Percentiles rank a stretch among this genome's conserved stretches.
These are phyloP conservation scores for Cryphonectria nitschkei DNA, from an alignment of 2,329 filamentous ascomycete genomes.

Conservation along the genomic window DNA sequence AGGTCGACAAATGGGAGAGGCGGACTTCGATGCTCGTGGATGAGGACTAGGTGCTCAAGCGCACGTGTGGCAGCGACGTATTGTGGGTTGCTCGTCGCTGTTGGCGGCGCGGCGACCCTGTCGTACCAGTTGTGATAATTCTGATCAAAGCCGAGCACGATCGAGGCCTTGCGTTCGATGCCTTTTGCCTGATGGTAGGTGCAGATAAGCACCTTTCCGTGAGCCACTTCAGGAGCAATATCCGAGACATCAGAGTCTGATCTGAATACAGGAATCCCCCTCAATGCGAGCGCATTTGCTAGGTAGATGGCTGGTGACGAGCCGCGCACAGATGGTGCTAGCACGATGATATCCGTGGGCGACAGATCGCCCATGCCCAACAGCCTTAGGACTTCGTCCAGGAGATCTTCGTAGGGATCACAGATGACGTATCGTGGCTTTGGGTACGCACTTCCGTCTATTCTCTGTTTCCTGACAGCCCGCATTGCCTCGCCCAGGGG, in stretches of 20 bases:
- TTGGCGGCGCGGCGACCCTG: slow-evolving; percentile 11
- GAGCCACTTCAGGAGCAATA: slow-evolving; percentile 23
- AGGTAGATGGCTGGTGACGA: slow-evolving; percentile 15
- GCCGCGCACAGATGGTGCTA: slow-evolving; percentile 25
- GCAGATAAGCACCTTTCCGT: slow-evolving; percentile 26
- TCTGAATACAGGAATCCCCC: slow-evolving; percentile 24
- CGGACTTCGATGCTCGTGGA: slow-evolving; percentile 16
- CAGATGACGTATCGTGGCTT: slow-evolving; percentile 27
- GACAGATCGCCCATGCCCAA: slow-evolving; percentile 6
- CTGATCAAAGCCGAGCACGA: slow-evolving; percentile 25
- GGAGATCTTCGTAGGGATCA: slow-evolving; percentile 19
- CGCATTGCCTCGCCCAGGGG: slow-evolving; percentile 22
- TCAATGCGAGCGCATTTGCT: slow-evolving; percentile 21
- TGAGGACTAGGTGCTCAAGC: slow-evolving; percentile 23
- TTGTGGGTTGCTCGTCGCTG: slow-evolving; percentile 20
- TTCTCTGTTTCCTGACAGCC: slow-evolving; percentile 19
- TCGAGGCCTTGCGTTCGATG: slow-evolving; percentile 25
- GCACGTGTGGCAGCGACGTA: slow-evolving; percentile 27
- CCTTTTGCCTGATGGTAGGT: slow-evolving; percentile 29
- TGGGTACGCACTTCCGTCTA: slow-evolving; percentile 4
- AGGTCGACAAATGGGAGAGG: slow-evolving; percentile 26
- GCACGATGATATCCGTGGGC: slow-evolving; percentile 24
- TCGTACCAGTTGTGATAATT: slow-evolving; percentile 23
- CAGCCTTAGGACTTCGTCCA: slow-evolving; percentile 19
- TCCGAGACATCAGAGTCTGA: slow-evolving; percentile 28